Base-by-base conservation (phyloP, 1,139 yeast species). In the Tardiomyces depauwii region DNA sequence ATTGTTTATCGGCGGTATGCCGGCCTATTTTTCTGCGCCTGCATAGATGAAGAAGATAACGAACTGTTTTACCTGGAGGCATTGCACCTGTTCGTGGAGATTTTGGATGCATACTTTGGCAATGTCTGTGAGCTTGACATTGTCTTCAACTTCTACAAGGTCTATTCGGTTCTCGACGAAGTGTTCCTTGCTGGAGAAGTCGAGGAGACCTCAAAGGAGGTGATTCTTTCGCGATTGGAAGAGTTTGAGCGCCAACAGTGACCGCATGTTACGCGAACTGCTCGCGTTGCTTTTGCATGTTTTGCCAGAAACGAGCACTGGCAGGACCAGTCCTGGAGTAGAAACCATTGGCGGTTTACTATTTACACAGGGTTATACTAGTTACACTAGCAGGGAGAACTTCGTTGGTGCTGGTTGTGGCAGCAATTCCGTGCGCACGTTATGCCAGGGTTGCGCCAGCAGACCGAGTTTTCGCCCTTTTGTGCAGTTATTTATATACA, bases 91-190 rank as follows among this genome's bases (percentile, higher is more conserved):
- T 78, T 91, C 54, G 97, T 91, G 23, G 96, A 91, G 63, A 78
- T 88, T 11, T 68, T 91, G 50, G 98, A 91, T 61, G 73, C 80
- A 6, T 87, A 83, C 62, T 91, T 91, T 59, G 76, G 77, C 45
- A 88, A 82, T 58, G 98, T 91, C n/a, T 89, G 97, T 66, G 98
- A 91, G 65, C 72, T 91, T 55, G 98, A 91, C 62, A 73, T 91
- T 48, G 93, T 91, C 40, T 91, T 91, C 72, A 94, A 94, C 54
- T 91, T 91, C 65, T 83, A 82, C 60, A 83, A 85, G 60, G 97
- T 96, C 0, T 93, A 91, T 61, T 82, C 85, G 56, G 82, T 91
- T 2, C 67, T 93, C 54, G 96, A 93, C 62, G 98, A 91, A 62
- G 72, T 91, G 55, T 69, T 91, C 40, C 66, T 81, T 60, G 79